Conservation (phyloP, 352 stramenopile genomes). For the Sclerospora graminicola region DNA sequence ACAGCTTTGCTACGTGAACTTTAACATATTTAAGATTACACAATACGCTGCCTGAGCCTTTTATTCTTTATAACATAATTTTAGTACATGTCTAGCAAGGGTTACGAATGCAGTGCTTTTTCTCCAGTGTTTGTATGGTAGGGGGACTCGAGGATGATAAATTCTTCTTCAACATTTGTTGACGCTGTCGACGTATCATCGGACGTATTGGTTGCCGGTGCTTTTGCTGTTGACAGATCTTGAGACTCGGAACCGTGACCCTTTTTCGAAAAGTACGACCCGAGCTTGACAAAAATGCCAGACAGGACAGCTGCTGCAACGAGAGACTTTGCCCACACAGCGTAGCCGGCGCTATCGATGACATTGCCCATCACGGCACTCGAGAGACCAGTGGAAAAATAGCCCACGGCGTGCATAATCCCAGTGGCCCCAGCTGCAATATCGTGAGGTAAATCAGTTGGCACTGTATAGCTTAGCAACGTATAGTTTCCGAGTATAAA, state of each 20-base stretch:
- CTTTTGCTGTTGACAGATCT: constrained; percentile 9
- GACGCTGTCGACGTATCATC: constrained; percentile 8
- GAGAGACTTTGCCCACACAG: constrained; percentile 47
- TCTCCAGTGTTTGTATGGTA: neutral
- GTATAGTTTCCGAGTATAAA: constrained; percentile 72
- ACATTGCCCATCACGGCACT: constrained; percentile 54
- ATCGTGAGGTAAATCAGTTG: constrained; percentile 58
- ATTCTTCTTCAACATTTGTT: constrained; percentile 9
- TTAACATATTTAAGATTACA: no score
- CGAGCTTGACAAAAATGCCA: constrained; percentile 47
- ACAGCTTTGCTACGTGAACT: no score
- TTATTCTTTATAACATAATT: no score
- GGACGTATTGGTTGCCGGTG: constrained; percentile 4
- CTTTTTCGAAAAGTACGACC: constrained; percentile 38
- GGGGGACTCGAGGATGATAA: constrained; percentile 11
- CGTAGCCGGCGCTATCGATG: constrained; percentile 42
- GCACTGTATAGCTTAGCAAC: constrained; percentile 61
- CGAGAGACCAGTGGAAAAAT: constrained; percentile 59
- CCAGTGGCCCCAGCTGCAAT: constrained; percentile 52
- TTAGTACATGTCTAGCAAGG: no score
- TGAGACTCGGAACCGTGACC: constrained; percentile 18
- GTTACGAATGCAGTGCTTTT: no score
- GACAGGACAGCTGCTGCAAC: constrained; percentile 44
- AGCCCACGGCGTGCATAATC: constrained; percentile 55
- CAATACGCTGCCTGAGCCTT: no score